A percentile compares a stretch with the other conserved stretches of the same genome.
Evolutionary conservation across 805 yeast species (phyloP).

Genomic region (Saturnispora serradocipensis): DNA sequence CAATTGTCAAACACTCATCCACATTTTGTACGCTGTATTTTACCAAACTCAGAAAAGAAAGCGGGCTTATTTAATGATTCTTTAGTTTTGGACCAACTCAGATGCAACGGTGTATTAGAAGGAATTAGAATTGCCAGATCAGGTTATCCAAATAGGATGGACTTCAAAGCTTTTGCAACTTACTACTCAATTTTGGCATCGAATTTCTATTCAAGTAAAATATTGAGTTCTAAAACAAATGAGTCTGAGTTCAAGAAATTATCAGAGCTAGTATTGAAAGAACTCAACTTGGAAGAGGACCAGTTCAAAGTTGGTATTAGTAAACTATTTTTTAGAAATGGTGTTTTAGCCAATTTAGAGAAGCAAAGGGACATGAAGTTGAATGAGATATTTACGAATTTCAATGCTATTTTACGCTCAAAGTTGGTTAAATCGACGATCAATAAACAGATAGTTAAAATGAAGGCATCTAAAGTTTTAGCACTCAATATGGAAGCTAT

Average conservation of each 20-base stretch:
- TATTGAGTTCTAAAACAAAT: slow-evolving; percentile 10
- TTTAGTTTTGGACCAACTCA: slow-evolving; percentile 76
- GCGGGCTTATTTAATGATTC: slow-evolving; percentile 64
- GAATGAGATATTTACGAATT: slow-evolving; percentile 40
- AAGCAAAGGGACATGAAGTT: slow-evolving; percentile 61
- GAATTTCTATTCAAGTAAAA: slow-evolving; percentile 25
- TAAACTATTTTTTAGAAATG: slow-evolving; percentile 67
- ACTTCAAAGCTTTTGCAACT: slow-evolving; percentile 67
- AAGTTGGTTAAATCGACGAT: slow-evolving; percentile 42
- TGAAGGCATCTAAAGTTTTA: slow-evolving; percentile 64
- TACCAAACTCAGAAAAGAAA: slow-evolving; percentile 74
- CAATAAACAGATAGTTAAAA: slow-evolving; percentile 40
- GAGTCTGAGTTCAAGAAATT: slow-evolving; percentile 46
- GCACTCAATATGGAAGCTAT: slow-evolving; percentile 51
- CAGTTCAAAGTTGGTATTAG: slow-evolving; percentile 61
- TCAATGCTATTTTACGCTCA: slow-evolving; percentile 65
- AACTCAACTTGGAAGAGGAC: slow-evolving; percentile 51
- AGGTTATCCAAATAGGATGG: slow-evolving; percentile 90
- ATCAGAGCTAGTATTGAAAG: slow-evolving; percentile 56
- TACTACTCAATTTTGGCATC: slow-evolving; percentile 66
- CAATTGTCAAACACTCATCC: slow-evolving; percentile 80
- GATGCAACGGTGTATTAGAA: slow-evolving; percentile 96
- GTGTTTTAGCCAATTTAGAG: slow-evolving; percentile 72
- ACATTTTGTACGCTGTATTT: slow-evolving; percentile 91
- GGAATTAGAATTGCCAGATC: slow-evolving; percentile 96